Conservation (phyloP, 441 rosid species). For the Cnidoscolus chayamansa region DNA sequence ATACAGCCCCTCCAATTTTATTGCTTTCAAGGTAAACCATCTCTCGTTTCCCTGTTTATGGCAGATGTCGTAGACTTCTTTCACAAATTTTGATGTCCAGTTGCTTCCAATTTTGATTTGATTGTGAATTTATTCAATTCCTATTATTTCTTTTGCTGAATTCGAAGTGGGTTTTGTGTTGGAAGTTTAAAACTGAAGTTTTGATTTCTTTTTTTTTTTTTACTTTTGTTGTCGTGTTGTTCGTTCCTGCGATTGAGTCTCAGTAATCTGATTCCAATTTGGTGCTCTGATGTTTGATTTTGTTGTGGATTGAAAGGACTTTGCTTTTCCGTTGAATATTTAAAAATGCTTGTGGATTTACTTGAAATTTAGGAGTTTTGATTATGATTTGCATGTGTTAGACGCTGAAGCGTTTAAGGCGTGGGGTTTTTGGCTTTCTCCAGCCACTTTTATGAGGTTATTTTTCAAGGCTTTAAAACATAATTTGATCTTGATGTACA, state of each 20-base stretch:
- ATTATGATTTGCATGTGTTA: slow-evolving; percentile 12
- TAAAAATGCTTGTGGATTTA: slow-evolving; percentile 5
- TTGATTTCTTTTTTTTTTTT: background rate
- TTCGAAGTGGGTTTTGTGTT: slow-evolving; percentile 29
- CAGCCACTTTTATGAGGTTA: slow-evolving; percentile 13
- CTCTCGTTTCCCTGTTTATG: background rate
- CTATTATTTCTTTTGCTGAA: slow-evolving; percentile 17
- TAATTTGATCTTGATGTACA: background rate
- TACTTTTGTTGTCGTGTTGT: background rate
- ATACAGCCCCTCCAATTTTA: slow-evolving; percentile 22
- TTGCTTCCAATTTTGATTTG: slow-evolving; percentile 17
- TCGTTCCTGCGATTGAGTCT: slow-evolving; percentile 9
- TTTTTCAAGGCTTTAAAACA: background rate
- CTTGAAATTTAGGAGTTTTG: background rate
- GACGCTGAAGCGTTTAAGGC: slow-evolving; percentile 13
- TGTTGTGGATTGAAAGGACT: background rate
- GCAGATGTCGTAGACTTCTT: background rate
- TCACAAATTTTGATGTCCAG: background rate
- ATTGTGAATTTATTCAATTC: slow-evolving; percentile 16
- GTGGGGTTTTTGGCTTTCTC: slow-evolving; percentile 5
- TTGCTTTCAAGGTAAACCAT: slow-evolving; percentile 30
- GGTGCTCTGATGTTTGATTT: slow-evolving; percentile 7
- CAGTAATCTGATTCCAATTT: slow-evolving; percentile 16
- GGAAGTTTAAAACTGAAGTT: slow-evolving; percentile 8
- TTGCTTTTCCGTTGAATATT: slow-evolving; percentile 7